These are phyloP conservation scores for Cylindrotheca closterium DNA, from an alignment of 108 stramenopile species.

Conservation along the genomic window DNA sequence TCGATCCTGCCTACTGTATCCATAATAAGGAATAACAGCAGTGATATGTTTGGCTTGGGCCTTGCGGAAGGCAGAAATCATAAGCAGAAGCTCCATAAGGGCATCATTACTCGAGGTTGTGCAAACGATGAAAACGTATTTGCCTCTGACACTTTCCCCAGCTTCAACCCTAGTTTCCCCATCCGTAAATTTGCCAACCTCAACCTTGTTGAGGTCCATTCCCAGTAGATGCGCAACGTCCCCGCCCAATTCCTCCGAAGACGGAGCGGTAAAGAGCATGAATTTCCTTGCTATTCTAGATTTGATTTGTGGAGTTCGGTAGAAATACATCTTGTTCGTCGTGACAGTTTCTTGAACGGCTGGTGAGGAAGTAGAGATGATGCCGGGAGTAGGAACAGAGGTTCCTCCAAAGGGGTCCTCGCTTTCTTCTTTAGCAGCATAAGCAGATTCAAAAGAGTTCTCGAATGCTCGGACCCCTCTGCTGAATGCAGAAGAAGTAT, in stretches of 20 bases:
- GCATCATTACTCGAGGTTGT: conserved; percentile 65
- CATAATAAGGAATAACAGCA: conserved; percentile 90
- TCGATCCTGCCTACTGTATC: conserved; percentile 80
- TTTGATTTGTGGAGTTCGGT: conserved; percentile 52
- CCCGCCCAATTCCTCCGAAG: conserved; percentile 56
- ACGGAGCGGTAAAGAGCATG: conserved; percentile 72
- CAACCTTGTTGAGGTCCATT: conserved; percentile 50
- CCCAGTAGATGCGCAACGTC: conserved; percentile 83
- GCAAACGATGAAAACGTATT: conserved; percentile 78
- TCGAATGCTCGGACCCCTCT: conserved; percentile 27
- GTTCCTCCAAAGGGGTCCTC: background rate
- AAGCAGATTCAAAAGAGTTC: conserved; percentile 3
- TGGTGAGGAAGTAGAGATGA: conserved; percentile 4
- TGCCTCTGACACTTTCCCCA: conserved; percentile 69
- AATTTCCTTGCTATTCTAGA: conserved; percentile 51
- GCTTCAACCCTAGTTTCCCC: conserved; percentile 77
- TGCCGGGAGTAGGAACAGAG: background rate
- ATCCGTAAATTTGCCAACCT: conserved; percentile 73
- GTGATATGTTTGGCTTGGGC: conserved; percentile 81
- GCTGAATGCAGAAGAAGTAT: conserved; percentile 21
- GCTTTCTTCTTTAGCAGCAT: conserved; percentile 1
- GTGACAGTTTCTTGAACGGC: conserved; percentile 39
- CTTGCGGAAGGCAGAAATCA: conserved; percentile 66
- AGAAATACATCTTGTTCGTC: conserved; percentile 82
- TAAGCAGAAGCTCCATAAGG: conserved; percentile 79